Conservation (phyloP, 2,329 filamentous ascomycete genomes). For the Sclerotinia minor region DNA sequence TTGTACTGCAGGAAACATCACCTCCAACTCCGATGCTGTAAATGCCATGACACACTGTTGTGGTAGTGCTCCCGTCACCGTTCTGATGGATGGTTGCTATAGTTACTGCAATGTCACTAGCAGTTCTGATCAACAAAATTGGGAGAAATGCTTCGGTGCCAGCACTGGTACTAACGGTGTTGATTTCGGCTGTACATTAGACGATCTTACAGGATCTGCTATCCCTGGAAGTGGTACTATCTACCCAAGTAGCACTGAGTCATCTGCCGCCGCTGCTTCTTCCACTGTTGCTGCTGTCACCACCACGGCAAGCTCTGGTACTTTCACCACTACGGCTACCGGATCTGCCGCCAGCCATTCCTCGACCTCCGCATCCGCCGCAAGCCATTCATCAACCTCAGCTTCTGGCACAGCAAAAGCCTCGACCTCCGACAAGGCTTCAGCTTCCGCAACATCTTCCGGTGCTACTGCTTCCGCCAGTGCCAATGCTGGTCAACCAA, state of each 20-base stretch:
- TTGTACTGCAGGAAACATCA: constrained; percentile 22
- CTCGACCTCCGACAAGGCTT: constrained; percentile 4
- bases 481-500: constrained; percentile 15
- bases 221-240: constrained; percentile 15
- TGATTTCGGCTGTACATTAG: constrained; percentile 16
- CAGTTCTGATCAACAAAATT: constrained; percentile 18
- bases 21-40: constrained; percentile 10
- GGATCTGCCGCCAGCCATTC: neutral
- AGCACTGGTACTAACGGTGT: neutral
- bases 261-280: constrained; percentile 4
- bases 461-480: constrained; percentile 7
- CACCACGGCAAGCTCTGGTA: neutral
- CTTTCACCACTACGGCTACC: neutral
- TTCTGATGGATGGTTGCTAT: constrained; percentile 19
- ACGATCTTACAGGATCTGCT: neutral
- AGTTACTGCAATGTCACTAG: constrained; percentile 24
- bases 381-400: neutral
- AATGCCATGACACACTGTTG: constrained; percentile 18
- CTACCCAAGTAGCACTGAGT: constrained; percentile 7
- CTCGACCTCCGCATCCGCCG: neutral
- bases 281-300: constrained; percentile 3
- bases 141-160: neutral
- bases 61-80: constrained; percentile 9
- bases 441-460: constrained; percentile 6
- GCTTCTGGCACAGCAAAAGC: neutral